Conservation (phyloP, 23 red algal genomes). For the Gracilaria gracilis region DNA sequence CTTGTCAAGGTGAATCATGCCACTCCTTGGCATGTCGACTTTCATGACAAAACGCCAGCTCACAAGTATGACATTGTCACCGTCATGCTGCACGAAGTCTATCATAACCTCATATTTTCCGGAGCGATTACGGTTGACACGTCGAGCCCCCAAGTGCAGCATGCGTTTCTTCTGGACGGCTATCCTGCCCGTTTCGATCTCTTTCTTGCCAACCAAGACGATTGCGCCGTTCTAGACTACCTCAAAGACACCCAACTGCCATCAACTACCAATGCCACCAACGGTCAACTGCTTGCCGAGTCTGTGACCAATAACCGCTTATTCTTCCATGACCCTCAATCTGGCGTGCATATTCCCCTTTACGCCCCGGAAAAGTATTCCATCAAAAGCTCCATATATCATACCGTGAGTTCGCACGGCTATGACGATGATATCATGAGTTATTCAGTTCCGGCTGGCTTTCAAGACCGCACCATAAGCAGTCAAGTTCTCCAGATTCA, state of each 20-base stretch:
- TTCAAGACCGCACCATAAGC: slow-evolving; percentile 24
- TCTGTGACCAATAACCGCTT: slow-evolving; percentile 40
- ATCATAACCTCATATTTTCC: slow-evolving; percentile 45
- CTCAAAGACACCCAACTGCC: slow-evolving; percentile 27
- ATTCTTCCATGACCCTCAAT: slow-evolving; percentile 29
- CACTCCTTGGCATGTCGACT: slow-evolving; percentile 52
- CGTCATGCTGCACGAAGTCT: slow-evolving; percentile 43
- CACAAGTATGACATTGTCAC: slow-evolving; percentile 40
- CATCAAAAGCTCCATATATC: slow-evolving; percentile 47
- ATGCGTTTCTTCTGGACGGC: slow-evolving; percentile 34
- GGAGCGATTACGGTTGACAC: slow-evolving; percentile 26
- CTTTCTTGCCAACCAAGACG: slow-evolving; percentile 30
- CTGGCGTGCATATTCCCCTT: slow-evolving; percentile 12
- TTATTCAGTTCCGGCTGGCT: slow-evolving; percentile 10
- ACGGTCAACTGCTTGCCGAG: slow-evolving; percentile 41
- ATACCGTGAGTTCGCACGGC: slow-evolving; percentile 6
- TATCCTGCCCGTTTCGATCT: slow-evolving; percentile 51
- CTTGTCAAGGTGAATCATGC: slow-evolving; percentile 31
- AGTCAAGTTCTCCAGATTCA: slow-evolving; percentile 33
- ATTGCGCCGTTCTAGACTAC: slow-evolving; percentile 44
- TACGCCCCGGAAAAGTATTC: slow-evolving; percentile 22
- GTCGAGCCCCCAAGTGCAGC: background rate
- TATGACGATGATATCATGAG: slow-evolving; percentile 19
- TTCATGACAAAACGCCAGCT: background rate
- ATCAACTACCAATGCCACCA: background rate